These are phyloP conservation scores for Talaromyces albobiverticillius DNA, from an alignment of 2,329 filamentous ascomycete genomes.

Conservation along the genomic window DNA sequence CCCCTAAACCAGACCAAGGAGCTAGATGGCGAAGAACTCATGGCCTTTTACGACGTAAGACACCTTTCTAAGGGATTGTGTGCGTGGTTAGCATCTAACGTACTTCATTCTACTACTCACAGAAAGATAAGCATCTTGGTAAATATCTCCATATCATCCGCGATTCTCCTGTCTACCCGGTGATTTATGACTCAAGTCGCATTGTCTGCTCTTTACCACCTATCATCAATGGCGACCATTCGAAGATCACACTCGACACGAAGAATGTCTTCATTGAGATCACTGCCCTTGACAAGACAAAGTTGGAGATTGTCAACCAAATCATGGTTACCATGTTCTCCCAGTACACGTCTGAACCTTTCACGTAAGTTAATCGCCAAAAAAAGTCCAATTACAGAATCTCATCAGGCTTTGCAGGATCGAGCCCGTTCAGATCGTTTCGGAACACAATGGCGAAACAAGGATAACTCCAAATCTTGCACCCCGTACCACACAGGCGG, in stretches of 20 bases:
- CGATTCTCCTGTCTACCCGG: slow-evolving; percentile 90
- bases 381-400: background rate
- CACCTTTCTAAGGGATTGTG: background rate
- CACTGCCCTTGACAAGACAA: slow-evolving; percentile 92
- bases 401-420: slow-evolving; percentile 45
- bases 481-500: slow-evolving; percentile 74
- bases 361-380: slow-evolving; percentile 57
- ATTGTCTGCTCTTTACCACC: slow-evolving; percentile 90
- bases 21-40: slow-evolving; percentile 84
- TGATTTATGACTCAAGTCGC: slow-evolving; percentile 86
- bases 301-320: slow-evolving; percentile 91
- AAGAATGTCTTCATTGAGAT: slow-evolving; percentile 97
- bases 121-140: slow-evolving; percentile 87
- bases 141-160: slow-evolving; percentile 91
- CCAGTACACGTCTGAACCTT: slow-evolving; percentile 79
- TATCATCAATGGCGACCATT: slow-evolving; percentile 96
- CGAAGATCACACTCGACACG: slow-evolving; percentile 89
- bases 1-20: slow-evolving; percentile 88
- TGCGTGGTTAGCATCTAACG: background rate
- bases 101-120: slow-evolving; percentile 4
- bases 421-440: slow-evolving; percentile 89
- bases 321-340: slow-evolving; percentile 98
- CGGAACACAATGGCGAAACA: slow-evolving; percentile 82
- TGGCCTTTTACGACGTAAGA: slow-evolving; percentile 78
- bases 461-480: slow-evolving; percentile 76